Base-by-base conservation (phyloP, 306 rosid genomes). In the Echinosophora koreensis region DNA sequence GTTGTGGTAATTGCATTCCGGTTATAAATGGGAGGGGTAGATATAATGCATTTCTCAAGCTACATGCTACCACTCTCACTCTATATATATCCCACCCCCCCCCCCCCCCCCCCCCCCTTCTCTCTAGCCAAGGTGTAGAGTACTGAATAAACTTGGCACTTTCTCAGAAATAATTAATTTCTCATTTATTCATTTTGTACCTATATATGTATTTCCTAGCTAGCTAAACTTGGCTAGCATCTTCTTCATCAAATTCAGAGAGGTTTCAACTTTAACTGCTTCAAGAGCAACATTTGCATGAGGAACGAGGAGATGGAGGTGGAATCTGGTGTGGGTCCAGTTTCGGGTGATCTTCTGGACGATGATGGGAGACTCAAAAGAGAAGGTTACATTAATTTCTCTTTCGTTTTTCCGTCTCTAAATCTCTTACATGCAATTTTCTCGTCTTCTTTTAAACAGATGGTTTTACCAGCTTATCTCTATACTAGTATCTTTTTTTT, bases 341-440 rank as follows among this genome's bases (percentile, higher is more conserved):
- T 34, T 66, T 8, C 66, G 27, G 66, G 18, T 27, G 66, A 32
- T 55, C 66, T 77, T 66, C 6, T 63, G 8, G 82, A 87, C 49
- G 86, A 77, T 68, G 86, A 84, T 76, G 84, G 87, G 1, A 84
- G 55, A n/a, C 73, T 62, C 32, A 70, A 13, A 84, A 76, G 87
- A 80, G 71, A 76, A 30, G 87, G 87, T 84, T 0, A 4, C 9
- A 4, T 51, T 69, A 30, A n/a, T 38, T 13, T 39, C 42, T 61
- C 22, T 22, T 22, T 22, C 22, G n/a, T 22, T 22, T 30, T 51
- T 18, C 37, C 49, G 16, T 35, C 18, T 14, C 17, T 30, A 1
- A 28, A 30, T 49, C n/a, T 69, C 11, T 6, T 32, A 9, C 30
- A 32, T 49, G 46, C 44, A 69, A 47, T 30, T 50, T 60, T 69